Conservation (phyloP, 257 asterid species). For the Fraxinus cuspidata region DNA sequence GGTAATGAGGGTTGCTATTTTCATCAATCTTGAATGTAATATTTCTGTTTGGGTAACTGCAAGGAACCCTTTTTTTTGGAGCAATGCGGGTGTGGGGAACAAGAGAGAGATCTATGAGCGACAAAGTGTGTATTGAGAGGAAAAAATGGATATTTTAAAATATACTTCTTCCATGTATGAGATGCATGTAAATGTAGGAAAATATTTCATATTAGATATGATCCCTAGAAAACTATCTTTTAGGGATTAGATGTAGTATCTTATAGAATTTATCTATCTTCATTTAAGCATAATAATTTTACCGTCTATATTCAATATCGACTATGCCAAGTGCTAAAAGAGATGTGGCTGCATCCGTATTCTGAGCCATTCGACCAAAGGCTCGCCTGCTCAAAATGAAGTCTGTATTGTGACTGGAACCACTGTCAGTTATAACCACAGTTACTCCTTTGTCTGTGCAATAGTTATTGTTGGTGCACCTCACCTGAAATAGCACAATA, state of each 20-base stretch:
- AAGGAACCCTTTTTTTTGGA: constrained; percentile 60
- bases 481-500: constrained; percentile 46
- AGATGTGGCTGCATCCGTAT: constrained; percentile 56
- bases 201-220: background rate
- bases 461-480: constrained; percentile 60
- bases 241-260: background rate
- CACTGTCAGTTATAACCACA: constrained; percentile 67
- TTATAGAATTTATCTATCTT: background rate
- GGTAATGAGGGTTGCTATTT: constrained; percentile 75
- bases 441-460: constrained; percentile 73
- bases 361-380: constrained; percentile 69
- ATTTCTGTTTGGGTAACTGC: constrained; percentile 72
- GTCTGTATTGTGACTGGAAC: constrained; percentile 63
- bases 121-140: background rate
- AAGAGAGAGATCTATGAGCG: constrained; percentile 4
- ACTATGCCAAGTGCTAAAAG: constrained; percentile 60
- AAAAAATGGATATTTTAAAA: background rate
- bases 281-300: constrained; percentile 6
- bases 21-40: constrained; percentile 69
- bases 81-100: background rate
- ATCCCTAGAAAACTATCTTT: background rate
- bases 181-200: background rate
- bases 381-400: constrained; percentile 78
- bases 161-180: background rate
- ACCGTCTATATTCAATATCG: constrained; percentile 70